phyloP scores from a whole-genome alignment of 2,329 filamentous ascomycete species.

The Cordyceps javanica region DNA sequence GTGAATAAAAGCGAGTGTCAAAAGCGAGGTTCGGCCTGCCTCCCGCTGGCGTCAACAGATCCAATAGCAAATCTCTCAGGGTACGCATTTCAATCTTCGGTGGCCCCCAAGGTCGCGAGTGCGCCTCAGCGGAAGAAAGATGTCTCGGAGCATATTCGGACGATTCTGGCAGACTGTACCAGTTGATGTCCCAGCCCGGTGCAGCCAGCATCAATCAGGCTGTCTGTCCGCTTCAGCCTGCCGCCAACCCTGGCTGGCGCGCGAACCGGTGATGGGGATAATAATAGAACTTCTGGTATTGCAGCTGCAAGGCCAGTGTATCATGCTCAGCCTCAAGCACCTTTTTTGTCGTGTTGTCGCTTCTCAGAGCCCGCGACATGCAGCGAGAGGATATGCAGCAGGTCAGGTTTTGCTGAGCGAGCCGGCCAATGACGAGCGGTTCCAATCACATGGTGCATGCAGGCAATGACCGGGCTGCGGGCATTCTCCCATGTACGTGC shows the following conservation, averaged over 20 bases:
- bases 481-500: not conserved
- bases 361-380: not conserved
- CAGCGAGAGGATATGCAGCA: not conserved
- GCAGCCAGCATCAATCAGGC: too few relatives aligned
- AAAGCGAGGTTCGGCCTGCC: not conserved
- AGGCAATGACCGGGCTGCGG: not conserved
- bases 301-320: too few relatives aligned
- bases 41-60: not conserved
- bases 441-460: not conserved
- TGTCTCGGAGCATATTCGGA: not conserved
- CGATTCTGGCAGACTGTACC: too few relatives aligned
- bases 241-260: too few relatives aligned
- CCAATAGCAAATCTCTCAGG: not conserved
- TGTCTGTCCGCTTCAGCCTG: too few relatives aligned
- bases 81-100: not conserved
- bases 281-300: too few relatives aligned
- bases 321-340: too few relatives aligned
- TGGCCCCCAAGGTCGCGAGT: not conserved
- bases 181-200: too few relatives aligned
- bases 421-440: not conserved
- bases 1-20: not conserved
- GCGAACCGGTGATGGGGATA: too few relatives aligned
- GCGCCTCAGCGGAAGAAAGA: not conserved
- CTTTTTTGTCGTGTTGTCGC: too few relatives aligned
- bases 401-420: not conserved